Evolutionary conservation across 257 asterid genomes (phyloP), one percentile per base, ranked within the genome.

Genomic region (Marsdenia floribunda): DNA sequence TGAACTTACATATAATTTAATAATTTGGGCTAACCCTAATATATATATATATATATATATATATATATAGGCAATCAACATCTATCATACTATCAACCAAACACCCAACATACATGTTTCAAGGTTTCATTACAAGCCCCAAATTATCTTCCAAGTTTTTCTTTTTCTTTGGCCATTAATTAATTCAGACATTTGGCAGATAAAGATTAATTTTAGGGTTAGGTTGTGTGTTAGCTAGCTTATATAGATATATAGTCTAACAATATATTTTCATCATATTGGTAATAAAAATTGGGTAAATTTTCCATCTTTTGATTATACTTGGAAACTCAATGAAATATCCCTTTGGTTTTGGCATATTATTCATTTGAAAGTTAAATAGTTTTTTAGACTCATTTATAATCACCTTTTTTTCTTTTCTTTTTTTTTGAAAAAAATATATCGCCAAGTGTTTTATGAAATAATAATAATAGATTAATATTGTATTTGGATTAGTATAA

Each of bases 61-160:
- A 29, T 29, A 29, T 29, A 29, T 29, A 29, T 66, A 66, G 58
- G 35, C 13, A 54, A 53, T 67, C 78, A 67, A 38, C 33, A 64
- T 37, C 78, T 74, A 35, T 49, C 68, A 67, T 37, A 67, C 11
- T 19, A 57, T 44, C 71, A 33, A 73, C 52, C 61, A 13, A 76
- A 76, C 70, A 16, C 19, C 70, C 61, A 55, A 58, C 79, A 76
- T 76, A 58, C 79, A 76, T 76, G 79, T 46, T 69, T 44, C 75
- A 29, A 68, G 18, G 57, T 69, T 54, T 68, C 70, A 29, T 68
- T 59, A 76, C 75, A 57, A 47, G 11, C 8, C 11, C 74, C 49
- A 12, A 13, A 29, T 29, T 29, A 15, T 13, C 33, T 3, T n/a
- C 6, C 29, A 46, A 63, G 49, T 49, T 19, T 22, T 38, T 5